Evolutionary conservation across 106 monocot species (phyloP).

Genomic region (Iris macrosiphon): DNA sequence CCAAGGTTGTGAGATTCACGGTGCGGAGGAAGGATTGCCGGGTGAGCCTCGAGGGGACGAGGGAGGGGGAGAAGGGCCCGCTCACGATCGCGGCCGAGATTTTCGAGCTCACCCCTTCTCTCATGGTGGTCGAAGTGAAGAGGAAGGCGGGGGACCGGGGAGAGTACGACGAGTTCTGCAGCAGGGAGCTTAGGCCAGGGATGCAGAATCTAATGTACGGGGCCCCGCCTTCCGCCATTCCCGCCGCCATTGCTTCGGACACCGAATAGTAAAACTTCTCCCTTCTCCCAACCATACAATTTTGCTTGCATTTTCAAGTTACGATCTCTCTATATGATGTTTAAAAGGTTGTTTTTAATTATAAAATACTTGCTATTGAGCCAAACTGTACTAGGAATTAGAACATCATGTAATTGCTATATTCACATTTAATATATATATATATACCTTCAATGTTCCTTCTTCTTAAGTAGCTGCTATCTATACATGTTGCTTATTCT

Average conservation of each 20-base stretch:
- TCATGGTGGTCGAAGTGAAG: slow-evolving; percentile 67
- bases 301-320: too few relatives aligned
- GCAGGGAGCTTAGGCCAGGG: slow-evolving; percentile 73
- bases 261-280: slow-evolving; percentile 9
- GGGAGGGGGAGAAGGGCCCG: slow-evolving; percentile 58
- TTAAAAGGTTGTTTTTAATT: too few relatives aligned
- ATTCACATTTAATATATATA: too few relatives aligned
- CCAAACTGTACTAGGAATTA: too few relatives aligned
- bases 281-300: not conserved
- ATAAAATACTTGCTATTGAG: too few relatives aligned
- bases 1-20: slow-evolving; percentile 42
- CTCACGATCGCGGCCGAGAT: slow-evolving; percentile 59
- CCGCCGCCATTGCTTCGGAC: slow-evolving; percentile 21
- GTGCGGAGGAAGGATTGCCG: slow-evolving; percentile 58
- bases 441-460: too few relatives aligned
- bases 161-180: slow-evolving; percentile 81
- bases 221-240: slow-evolving; percentile 17
- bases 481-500: too few relatives aligned
- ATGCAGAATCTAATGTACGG: slow-evolving; percentile 43
- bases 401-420: too few relatives aligned
- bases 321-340: too few relatives aligned
- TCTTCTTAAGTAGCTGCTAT: too few relatives aligned
- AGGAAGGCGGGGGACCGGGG: slow-evolving; percentile 71
- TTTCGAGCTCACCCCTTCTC: slow-evolving; percentile 48
- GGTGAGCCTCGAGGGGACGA: slow-evolving; percentile 67